Conservation (phyloP, 2,329 filamentous ascomycete species). For the Dothidotthia symphoricarpi region DNA sequence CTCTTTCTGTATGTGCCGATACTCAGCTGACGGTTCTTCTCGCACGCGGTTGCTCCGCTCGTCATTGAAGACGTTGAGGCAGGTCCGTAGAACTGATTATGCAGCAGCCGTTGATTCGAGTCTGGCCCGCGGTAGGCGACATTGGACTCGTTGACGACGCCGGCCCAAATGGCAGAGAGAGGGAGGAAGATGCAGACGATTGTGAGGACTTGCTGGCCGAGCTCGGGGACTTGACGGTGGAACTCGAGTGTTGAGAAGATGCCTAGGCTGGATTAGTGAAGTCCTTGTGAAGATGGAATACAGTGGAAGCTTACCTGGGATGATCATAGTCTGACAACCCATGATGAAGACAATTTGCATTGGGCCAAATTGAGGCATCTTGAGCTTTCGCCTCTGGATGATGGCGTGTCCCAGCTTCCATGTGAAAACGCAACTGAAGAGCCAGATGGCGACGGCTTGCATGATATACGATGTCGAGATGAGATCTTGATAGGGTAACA, state of each 20-base stretch:
- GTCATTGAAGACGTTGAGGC: conserved; percentile 4
- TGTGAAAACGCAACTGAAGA: conserved; percentile 62
- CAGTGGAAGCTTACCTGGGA: conserved; percentile 53
- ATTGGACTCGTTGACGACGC: conserved; percentile 27
- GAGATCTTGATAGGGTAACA: conserved; percentile 21
- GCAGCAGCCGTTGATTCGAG: conserved; percentile 29
- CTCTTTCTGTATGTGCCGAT: conserved; percentile 16
- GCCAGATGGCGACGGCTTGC: conserved; percentile 58
- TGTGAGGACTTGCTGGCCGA: conserved; percentile 57
- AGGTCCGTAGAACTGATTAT: conserved; percentile 22
- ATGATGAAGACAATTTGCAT: conserved; percentile 68
- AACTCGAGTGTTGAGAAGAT: conserved; percentile 62
- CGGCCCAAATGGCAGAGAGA: conserved; percentile 65
- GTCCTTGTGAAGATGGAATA: conserved; percentile 1
- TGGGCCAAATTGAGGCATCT: conserved; percentile 60
- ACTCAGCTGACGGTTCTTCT: conserved; percentile 21
- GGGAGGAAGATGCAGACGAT: conserved; percentile 63
- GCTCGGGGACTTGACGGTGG: conserved; percentile 50
- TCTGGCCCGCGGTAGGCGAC: conserved; percentile 21
- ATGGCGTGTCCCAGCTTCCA: conserved; percentile 61
- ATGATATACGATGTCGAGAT: conserved; percentile 49
- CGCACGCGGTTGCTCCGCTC: conserved; percentile 11
- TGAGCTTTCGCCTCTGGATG: conserved; percentile 54
- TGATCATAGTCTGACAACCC: conserved; percentile 64
- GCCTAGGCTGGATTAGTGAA: conserved; percentile 45